Evolutionary conservation across 345 rosid species (phyloP).

Genomic region (Anastatica hierochuntica): DNA sequence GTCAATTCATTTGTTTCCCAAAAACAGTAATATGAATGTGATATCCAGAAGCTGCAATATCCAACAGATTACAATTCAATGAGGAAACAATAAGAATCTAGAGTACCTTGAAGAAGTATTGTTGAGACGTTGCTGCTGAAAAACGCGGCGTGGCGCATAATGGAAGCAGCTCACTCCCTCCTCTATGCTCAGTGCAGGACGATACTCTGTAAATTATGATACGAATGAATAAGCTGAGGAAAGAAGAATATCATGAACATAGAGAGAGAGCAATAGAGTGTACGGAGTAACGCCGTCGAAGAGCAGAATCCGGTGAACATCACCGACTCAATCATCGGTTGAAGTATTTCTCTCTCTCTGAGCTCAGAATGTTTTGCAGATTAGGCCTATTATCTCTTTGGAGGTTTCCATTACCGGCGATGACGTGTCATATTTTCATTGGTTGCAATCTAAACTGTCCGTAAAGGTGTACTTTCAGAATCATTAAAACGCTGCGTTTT

Average conservation of each 20-base stretch:
- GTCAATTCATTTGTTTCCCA: background rate
- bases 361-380: constrained; percentile 18
- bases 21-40: too few relatives aligned
- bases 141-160: constrained; percentile 29
- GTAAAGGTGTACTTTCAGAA: too few relatives aligned
- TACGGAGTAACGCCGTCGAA: constrained; percentile 43
- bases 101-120: too few relatives aligned
- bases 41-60: too few relatives aligned
- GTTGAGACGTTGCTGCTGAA: constrained; percentile 32
- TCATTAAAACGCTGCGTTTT: too few relatives aligned
- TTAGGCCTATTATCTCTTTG: constrained; percentile 24
- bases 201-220: constrained; percentile 37
- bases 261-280: background rate
- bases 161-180: constrained; percentile 35
- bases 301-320: constrained; percentile 44
- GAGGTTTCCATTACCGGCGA: background rate
- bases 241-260: background rate
- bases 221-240: background rate
- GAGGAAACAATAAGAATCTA: too few relatives aligned
- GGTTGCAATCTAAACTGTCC: too few relatives aligned
- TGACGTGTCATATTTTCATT: constrained; percentile 20
- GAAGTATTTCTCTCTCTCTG: background rate
- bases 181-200: constrained; percentile 34
- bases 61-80: too few relatives aligned
- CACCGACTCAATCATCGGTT: constrained; percentile 52